phyloP scores from a whole-genome alignment of 1,139 yeast genomes.

The Pichia sp. region DNA sequence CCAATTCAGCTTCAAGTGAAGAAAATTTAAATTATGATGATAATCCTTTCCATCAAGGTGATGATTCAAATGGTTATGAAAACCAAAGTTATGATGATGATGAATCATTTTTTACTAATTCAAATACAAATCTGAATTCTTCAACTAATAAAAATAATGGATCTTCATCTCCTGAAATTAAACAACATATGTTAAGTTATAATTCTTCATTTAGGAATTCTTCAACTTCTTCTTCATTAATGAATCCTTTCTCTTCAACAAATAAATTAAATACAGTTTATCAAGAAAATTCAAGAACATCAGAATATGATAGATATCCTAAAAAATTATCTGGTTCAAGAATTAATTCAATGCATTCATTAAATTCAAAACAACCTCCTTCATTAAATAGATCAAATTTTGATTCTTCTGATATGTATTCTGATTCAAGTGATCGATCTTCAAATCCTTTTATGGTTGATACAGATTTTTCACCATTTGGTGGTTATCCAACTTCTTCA shows the following conservation, averaged over 20 bases:
- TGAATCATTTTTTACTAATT: not conserved
- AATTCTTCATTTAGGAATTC: slow-evolving; percentile 24
- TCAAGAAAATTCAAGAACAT: slow-evolving; percentile 8
- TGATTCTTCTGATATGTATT: slow-evolving; percentile 13
- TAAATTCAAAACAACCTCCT: slow-evolving; percentile 24
- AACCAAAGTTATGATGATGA: slow-evolving; percentile 24
- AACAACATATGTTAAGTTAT: slow-evolving; percentile 20
- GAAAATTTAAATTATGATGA: slow-evolving; percentile 8
- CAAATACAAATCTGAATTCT: slow-evolving; percentile 1
- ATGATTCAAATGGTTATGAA: slow-evolving; percentile 22
- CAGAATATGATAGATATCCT: slow-evolving; percentile 32
- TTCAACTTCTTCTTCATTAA: slow-evolving; percentile 21
- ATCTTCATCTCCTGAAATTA: slow-evolving; percentile 18
- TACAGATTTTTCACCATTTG: slow-evolving; percentile 73
- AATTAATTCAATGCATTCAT: slow-evolving; percentile 30
- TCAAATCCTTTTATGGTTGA: slow-evolving; percentile 29
- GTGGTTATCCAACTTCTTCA: slow-evolving; percentile 86
- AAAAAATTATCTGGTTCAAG: slow-evolving; percentile 30
- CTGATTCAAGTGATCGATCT: slow-evolving; percentile 18
- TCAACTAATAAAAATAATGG: slow-evolving; percentile 1
- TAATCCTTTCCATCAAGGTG: slow-evolving; percentile 29
- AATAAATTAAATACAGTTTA: slow-evolving; percentile 16
- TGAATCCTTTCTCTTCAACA: slow-evolving; percentile 27
- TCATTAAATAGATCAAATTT: slow-evolving; percentile 13
- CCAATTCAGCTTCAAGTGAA: slow-evolving; percentile 19